Conservation (phyloP, 208 protist genomes). For the Acanthamoeba quina region DNA sequence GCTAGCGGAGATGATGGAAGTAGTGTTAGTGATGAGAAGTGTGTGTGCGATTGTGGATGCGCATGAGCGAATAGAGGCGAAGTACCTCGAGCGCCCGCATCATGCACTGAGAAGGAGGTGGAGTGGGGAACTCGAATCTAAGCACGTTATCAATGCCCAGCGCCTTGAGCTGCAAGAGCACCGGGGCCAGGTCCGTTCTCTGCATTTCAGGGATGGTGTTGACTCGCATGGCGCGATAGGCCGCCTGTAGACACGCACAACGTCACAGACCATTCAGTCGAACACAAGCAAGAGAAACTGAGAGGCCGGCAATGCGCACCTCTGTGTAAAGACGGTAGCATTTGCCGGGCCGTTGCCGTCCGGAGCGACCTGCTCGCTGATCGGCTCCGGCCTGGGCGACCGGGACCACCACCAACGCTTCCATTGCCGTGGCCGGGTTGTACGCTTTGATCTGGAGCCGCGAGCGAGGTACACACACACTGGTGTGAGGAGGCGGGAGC, state of each 20-base stretch:
- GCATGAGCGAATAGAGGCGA: background rate
- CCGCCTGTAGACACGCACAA: conserved; percentile 14
- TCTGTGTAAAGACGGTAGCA: conserved; percentile 91
- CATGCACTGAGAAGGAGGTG: conserved; percentile 86
- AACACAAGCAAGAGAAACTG: conserved; percentile 83
- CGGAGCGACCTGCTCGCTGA: conserved; percentile 89
- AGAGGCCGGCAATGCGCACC: background rate
- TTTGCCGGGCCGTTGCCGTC: conserved; percentile 85
- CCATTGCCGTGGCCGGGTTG: conserved; percentile 76
- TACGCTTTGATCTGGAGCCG: conserved; percentile 86
- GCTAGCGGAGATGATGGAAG: background rate
- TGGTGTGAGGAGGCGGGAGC: too few species aligned
- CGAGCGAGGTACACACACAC: background rate
- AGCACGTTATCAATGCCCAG: conserved; percentile 92
- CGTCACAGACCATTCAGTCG: conserved; percentile 81
- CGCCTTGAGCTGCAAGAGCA: conserved; percentile 91
- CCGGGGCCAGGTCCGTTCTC: conserved; percentile 84
- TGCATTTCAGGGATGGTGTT: conserved; percentile 64
- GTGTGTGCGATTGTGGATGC: background rate
- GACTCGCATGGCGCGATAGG: background rate
- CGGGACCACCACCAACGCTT: conserved; percentile 84
- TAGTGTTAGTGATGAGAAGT: too few species aligned
- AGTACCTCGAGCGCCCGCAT: conserved; percentile 85
- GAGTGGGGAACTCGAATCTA: conserved; percentile 92
- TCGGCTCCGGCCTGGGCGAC: conserved; percentile 83